These are phyloP conservation scores for Macrolepiota dolichaula DNA, from an alignment of 768 basidiomycete species.

Conservation along the genomic window DNA sequence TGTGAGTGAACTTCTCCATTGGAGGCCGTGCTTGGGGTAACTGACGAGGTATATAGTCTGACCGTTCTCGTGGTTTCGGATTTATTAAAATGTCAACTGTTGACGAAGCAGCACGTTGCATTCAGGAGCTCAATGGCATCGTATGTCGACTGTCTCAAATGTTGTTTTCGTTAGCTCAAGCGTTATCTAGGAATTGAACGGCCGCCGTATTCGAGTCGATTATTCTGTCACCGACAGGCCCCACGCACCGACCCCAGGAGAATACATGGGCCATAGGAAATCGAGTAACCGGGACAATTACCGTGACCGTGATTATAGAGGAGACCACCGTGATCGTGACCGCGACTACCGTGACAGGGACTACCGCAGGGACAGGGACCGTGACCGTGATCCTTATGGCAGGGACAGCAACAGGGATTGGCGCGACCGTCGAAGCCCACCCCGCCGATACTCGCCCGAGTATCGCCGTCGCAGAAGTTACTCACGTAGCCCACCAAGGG, in stretches of 20 bases:
- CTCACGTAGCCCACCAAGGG: slow-evolving; percentile 76
- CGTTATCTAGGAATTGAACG: slow-evolving; percentile 76
- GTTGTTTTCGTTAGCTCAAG: slow-evolving; percentile 7
- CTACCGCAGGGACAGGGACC: slow-evolving; percentile 50
- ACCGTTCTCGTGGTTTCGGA: slow-evolving; percentile 95
- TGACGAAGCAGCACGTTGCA: slow-evolving; percentile 87
- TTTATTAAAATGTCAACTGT: slow-evolving; percentile 91
- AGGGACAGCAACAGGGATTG: slow-evolving; percentile 69
- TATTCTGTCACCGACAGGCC: slow-evolving; percentile 93
- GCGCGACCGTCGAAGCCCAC: slow-evolving; percentile 78
- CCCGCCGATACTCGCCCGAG: slow-evolving; percentile 75
- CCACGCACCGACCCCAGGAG: slow-evolving; percentile 94
- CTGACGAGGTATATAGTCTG: slow-evolving; percentile 45
- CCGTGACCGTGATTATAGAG: slow-evolving; percentile 33
- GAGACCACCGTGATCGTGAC: slow-evolving; percentile 26
- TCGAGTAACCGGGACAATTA: slow-evolving; percentile 36
- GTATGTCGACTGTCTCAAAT: slow-evolving; percentile 42
- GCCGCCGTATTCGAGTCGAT: slow-evolving; percentile 94
- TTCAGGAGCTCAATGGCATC: slow-evolving; percentile 88
- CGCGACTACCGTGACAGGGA: slow-evolving; percentile 36
- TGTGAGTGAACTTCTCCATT: slow-evolving; percentile 47
- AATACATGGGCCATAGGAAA: slow-evolving; percentile 94
- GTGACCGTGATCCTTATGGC: slow-evolving; percentile 61
- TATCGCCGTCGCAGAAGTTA: slow-evolving; percentile 74
- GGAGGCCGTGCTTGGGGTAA: neutral